These are phyloP conservation scores for Adansonia gregorii DNA, from an alignment of 441 rosid species.

Conservation along the genomic window DNA sequence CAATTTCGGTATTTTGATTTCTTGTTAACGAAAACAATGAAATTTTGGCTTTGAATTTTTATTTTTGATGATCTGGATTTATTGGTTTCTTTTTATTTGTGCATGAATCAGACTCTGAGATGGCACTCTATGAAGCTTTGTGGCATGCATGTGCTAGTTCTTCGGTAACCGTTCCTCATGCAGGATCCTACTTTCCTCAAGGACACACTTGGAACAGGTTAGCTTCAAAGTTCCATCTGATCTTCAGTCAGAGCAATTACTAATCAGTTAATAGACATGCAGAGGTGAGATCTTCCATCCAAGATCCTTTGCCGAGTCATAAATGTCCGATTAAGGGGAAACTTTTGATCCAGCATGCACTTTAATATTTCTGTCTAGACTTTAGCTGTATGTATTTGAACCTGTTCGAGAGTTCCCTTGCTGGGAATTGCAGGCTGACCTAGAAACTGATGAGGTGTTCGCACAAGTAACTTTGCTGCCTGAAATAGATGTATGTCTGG, in stretches of 20 bases:
- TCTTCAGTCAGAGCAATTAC: constrained; percentile 63
- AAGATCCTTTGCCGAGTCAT: constrained; percentile 84
- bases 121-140: constrained; percentile 79
- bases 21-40: not conserved
- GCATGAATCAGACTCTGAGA: constrained; percentile 52
- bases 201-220: constrained; percentile 96
- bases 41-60: not conserved
- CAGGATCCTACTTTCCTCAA: constrained; percentile 87
- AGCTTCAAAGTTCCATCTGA: not conserved
- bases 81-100: constrained; percentile 30
- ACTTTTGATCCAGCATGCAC: not conserved
- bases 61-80: not conserved
- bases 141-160: constrained; percentile 99
- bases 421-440: constrained; percentile 64
- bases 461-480: constrained; percentile 92
- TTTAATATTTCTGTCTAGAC: not conserved
- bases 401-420: too few relatives aligned
- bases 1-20: not conserved
- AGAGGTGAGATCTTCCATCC: constrained; percentile 68
- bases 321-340: constrained; percentile 73
- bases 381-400: not conserved
- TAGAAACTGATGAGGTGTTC: constrained; percentile 89
- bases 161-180: constrained; percentile 81
- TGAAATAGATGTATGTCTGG: constrained; percentile 47
- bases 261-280: constrained; percentile 82